Percentiles rank a stretch among this genome's conserved stretches.
Conservation (phyloP, 495 filamentous ascomycete species). For the Pyronema omphalodes region DNA sequence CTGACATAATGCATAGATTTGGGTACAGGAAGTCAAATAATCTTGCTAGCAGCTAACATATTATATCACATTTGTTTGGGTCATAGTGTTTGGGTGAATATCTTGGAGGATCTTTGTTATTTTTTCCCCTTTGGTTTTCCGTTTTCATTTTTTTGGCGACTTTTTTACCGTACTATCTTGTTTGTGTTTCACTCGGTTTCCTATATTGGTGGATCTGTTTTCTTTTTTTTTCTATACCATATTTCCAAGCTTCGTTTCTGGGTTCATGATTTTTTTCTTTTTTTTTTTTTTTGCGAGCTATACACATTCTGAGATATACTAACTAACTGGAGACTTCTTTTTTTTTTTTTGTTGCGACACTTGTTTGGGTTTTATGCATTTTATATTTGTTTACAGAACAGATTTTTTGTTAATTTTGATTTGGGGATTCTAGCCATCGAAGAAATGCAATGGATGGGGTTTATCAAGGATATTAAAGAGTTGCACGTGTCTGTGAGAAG, state of each 20-base stretch:
- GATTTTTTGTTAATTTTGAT: too few relatives aligned
- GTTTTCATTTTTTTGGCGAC: background rate
- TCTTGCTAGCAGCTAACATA: constrained; percentile 4
- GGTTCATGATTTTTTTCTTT: constrained; percentile 2
- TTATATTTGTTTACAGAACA: too few relatives aligned
- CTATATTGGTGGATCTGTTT: constrained; percentile 6
- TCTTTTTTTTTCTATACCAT: constrained; percentile 6
- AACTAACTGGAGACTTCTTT: too few relatives aligned
- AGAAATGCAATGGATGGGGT: too few relatives aligned
- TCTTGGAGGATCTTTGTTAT: background rate
- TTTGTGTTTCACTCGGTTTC: constrained; percentile 1
- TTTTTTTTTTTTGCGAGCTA: constrained; percentile 3
- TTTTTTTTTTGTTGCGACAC: too few relatives aligned
- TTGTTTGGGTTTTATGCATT: too few relatives aligned
- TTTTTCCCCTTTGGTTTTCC: background rate
- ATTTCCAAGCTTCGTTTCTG: background rate
- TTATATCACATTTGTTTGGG: constrained; percentile 3
- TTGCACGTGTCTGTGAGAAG: too few relatives aligned
- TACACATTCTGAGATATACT: constrained; percentile 1
- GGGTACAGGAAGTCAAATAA: constrained; percentile 39
- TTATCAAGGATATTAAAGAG: too few relatives aligned
- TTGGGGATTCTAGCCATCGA: too few relatives aligned
- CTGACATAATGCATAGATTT: constrained; percentile 33
- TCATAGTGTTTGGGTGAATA: too few relatives aligned
- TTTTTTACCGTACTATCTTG: background rate